These are phyloP conservation scores for Colletotrichum karsti DNA, from an alignment of 2,329 filamentous ascomycete genomes.

Conservation along the genomic window DNA sequence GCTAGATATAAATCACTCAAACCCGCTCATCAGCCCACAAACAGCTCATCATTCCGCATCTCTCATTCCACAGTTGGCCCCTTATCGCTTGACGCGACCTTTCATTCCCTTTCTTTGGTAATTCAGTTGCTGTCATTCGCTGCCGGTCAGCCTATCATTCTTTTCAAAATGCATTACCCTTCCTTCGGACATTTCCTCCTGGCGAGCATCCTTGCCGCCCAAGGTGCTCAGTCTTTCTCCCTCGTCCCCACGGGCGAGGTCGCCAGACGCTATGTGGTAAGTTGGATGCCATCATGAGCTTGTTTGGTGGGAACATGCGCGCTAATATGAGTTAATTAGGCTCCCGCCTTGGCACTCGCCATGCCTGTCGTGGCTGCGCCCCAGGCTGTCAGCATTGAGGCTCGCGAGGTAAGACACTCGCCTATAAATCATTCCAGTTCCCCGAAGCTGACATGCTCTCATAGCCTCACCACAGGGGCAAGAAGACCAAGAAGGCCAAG, in stretches of 20 bases:
- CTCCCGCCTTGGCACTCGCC: slow-evolving; percentile 28
- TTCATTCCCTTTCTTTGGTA: slow-evolving; percentile 17
- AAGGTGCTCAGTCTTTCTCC: slow-evolving; percentile 21
- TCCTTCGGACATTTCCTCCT: slow-evolving; percentile 26
- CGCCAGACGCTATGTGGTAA: slow-evolving; percentile 24
- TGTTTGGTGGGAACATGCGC: not conserved
- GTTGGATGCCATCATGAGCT: not conserved
- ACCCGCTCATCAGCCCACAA: slow-evolving; percentile 25
- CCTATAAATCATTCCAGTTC: not conserved
- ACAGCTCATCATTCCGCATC: slow-evolving; percentile 1
- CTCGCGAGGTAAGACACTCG: slow-evolving; percentile 22
- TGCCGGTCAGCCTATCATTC: slow-evolving; percentile 29
- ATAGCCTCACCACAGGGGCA: slow-evolving; percentile 26
- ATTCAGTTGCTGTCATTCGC: slow-evolving; percentile 28
- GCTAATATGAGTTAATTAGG: slow-evolving; percentile 2
- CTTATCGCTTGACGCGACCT: slow-evolving; percentile 27
- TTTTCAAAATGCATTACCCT: slow-evolving; percentile 29
- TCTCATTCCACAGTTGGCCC: slow-evolving; percentile 27
- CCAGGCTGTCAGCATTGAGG: slow-evolving; percentile 11
- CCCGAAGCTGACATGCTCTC: not conserved
- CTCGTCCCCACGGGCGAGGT: slow-evolving; percentile 16
- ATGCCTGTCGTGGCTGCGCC: slow-evolving; percentile 18
- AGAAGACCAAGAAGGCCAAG: slow-evolving; percentile 29
- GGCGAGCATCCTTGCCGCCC: slow-evolving; percentile 28
- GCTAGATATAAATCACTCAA: slow-evolving; percentile 32